Evolutionary conservation across 2,329 filamentous ascomycete genomes (phyloP).

Genomic region (Hypoxylon sp.): DNA sequence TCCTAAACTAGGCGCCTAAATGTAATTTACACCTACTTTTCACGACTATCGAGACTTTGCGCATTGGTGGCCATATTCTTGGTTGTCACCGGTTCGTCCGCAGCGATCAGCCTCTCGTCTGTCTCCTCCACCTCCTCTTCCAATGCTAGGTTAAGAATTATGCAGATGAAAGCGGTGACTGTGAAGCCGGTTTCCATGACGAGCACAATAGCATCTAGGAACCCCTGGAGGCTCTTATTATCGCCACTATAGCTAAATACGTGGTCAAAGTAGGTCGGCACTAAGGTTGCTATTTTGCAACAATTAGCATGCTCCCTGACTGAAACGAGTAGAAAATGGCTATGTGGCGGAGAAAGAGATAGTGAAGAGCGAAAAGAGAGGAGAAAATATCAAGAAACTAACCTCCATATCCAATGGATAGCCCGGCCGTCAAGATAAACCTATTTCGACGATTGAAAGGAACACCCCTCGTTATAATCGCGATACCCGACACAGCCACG

Average conservation of each 20-base stretch:
- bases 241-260: slow-evolving; percentile 80
- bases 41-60: slow-evolving; percentile 31
- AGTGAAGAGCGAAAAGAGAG: neutral
- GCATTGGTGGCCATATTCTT: slow-evolving; percentile 28
- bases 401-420: slow-evolving; percentile 78
- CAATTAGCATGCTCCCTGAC: slow-evolving; percentile 3
- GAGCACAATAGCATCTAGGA: slow-evolving; percentile 80
- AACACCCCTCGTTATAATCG: slow-evolving; percentile 78
- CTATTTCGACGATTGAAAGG: slow-evolving; percentile 84
- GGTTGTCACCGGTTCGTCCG: slow-evolving; percentile 23
- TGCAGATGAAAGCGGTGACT: slow-evolving; percentile 79
- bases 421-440: slow-evolving; percentile 83
- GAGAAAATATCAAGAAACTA: slow-evolving; percentile 6
- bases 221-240: slow-evolving; percentile 78
- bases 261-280: slow-evolving; percentile 76
- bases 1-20: neutral
- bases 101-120: slow-evolving; percentile 42
- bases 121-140: slow-evolving; percentile 82
- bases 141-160: slow-evolving; percentile 80
- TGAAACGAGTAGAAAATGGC: neutral
- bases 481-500: slow-evolving; percentile 82
- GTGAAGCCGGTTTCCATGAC: slow-evolving; percentile 83
- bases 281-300: slow-evolving; percentile 67
- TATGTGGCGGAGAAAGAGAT: neutral
- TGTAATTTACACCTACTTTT: slow-evolving; percentile 30